A percentile compares a stretch with the other conserved stretches of the same genome.
phyloP scores from a whole-genome alignment of 495 filamentous ascomycete species.

The Neurospora africana region DNA sequence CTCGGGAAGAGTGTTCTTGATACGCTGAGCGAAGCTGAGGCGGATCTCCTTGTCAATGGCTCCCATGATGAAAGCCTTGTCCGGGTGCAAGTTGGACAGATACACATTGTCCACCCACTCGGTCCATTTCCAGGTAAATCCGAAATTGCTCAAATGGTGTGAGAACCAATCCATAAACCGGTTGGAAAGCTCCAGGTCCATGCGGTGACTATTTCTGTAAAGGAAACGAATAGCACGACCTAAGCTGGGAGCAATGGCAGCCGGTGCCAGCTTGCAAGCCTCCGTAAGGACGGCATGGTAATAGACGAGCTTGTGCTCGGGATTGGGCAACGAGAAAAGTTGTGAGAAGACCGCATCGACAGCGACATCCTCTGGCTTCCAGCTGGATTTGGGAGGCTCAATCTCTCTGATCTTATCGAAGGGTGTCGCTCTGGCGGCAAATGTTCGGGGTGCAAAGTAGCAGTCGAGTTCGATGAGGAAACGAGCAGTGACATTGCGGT shows the following conservation, averaged over 20 bases:
- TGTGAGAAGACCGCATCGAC: slow-evolving; percentile 97
- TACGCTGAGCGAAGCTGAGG: slow-evolving; percentile 89
- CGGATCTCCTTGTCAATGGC: slow-evolving; percentile 95
- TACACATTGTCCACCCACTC: slow-evolving; percentile 91
- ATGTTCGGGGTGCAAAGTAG: slow-evolving; percentile 79
- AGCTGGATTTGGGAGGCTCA: slow-evolving; percentile 58
- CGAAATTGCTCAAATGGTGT: slow-evolving; percentile 96
- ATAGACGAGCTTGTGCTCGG: slow-evolving; percentile 91
- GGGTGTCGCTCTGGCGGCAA: slow-evolving; percentile 83
- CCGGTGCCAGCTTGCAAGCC: slow-evolving; percentile 87
- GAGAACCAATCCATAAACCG: slow-evolving; percentile 97
- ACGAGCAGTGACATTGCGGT: slow-evolving; percentile 75
- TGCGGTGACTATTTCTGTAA: slow-evolving; percentile 64
- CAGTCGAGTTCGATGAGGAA: slow-evolving; percentile 90
- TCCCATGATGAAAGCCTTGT: slow-evolving; percentile 84
- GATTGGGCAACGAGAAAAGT: slow-evolving; percentile 73
- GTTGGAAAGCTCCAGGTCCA: slow-evolving; percentile 79
- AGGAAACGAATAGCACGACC: slow-evolving; percentile 89
- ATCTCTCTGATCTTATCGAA: slow-evolving; percentile 82
- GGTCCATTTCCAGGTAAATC: slow-evolving; percentile 99
- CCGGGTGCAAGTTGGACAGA: slow-evolving; percentile 65
- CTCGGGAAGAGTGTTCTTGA: slow-evolving; percentile 84
- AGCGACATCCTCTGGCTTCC: slow-evolving; percentile 97
- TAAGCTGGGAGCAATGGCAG: slow-evolving; percentile 88
- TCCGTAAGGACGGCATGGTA: slow-evolving; percentile 93